phyloP scores from a whole-genome alignment of 345 rosid genomes.

The Kernera saxatilis region DNA sequence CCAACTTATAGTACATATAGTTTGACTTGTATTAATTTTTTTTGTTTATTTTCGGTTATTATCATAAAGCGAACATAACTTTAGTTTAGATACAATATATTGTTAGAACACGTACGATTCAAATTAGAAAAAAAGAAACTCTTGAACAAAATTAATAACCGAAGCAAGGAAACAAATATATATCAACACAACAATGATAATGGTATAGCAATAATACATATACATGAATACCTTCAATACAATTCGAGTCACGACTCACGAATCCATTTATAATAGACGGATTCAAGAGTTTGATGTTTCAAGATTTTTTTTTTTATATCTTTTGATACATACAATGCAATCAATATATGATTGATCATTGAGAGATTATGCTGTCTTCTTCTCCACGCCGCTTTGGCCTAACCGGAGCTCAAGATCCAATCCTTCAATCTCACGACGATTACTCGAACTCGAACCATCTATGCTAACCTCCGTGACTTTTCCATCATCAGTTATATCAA shows the following conservation, averaged over 20 bases:
- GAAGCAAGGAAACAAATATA: slow-evolving; percentile 2
- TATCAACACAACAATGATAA: slow-evolving; percentile 1
- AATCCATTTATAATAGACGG: slow-evolving; percentile 27
- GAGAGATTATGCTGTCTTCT: slow-evolving; percentile 16
- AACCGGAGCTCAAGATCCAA: slow-evolving; percentile 35
- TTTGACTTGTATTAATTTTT: background rate
- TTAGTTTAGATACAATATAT: background rate
- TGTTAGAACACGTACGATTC: background rate
- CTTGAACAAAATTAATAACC: background rate
- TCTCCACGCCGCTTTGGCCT: slow-evolving; percentile 24
- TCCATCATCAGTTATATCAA: slow-evolving; percentile 6
- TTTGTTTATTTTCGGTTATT: background rate
- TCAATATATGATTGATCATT: background rate
- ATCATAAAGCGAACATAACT: background rate
- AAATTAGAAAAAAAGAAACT: background rate
- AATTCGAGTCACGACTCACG: background rate
- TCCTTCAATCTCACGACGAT: slow-evolving; percentile 6
- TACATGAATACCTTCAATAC: slow-evolving; percentile 21
- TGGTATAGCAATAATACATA: slow-evolving; percentile 5
- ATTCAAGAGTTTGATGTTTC: slow-evolving; percentile 6
- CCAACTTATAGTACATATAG: background rate
- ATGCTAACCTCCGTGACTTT: background rate
- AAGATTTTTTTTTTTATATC: background rate
- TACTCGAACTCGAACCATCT: slow-evolving; percentile 27
- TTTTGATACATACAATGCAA: slow-evolving; percentile 16